Base-by-base conservation (phyloP, 495 filamentous ascomycete genomes). In the Immersiella caudata region DNA sequence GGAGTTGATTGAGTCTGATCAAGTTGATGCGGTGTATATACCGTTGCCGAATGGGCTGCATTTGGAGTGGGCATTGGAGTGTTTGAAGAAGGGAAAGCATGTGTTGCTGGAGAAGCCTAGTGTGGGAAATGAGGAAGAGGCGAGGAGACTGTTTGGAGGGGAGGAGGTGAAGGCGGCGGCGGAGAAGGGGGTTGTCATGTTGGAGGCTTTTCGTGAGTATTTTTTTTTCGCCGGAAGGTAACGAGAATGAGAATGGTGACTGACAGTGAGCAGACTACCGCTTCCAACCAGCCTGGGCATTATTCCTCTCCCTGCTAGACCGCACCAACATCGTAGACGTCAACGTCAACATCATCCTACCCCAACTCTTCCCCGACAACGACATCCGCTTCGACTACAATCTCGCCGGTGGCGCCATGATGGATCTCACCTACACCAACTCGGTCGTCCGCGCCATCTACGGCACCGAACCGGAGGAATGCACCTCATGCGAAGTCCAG, bases 21-120 rank as follows among this genome's bases (percentile, higher is more conserved):
- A 80, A 18, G 81, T 89, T 52, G 79, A 86, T 61, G 77, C 74
- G 52, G 76, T 89, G 33, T 85, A 84, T 73, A 82, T 86, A 62
- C 75, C 82, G 11, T 73, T 85, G 7, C 84, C 83, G 7, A 86
- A 85, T 68, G 78, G 78, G 6, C 72, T 86, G 20, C 85, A 87
- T 68, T 83, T 78, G 61, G 85, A 87, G 71, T 88, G 84, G 86
- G 73, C 85, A 1, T 46, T 82, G 55, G 81, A 80, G 62, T 74
- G 84, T 14, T 75, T 89, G 27, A 69, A 74, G n/a, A 79, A 78
- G 2, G 83, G 84, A 1, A 88, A 88, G 70, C 86, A 88, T 73
- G 85, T 89, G 29, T 78, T 89, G 3, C 73, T 85, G 14, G 87
- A 88, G 69, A 87, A 88, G 71, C 85, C 85, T 2, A 81, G 81